Base-by-base conservation (phyloP, 1,139 yeast species). In the Kodamaea fungicola region DNA sequence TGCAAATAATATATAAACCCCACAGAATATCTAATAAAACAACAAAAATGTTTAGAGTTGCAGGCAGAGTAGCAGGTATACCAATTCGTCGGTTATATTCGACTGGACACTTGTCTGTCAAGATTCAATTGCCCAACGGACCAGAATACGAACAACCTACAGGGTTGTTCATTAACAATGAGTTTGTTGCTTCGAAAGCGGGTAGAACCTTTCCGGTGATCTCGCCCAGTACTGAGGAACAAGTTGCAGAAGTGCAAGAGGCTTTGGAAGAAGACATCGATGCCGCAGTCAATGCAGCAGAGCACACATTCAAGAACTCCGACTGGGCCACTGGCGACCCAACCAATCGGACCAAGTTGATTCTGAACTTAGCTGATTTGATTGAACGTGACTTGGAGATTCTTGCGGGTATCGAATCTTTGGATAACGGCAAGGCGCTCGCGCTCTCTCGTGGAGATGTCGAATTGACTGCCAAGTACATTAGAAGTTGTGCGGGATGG, bases 121-220 rank as follows among this genome's bases (percentile, higher is more conserved):
- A 63, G 25, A 60, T 83, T 44, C 76, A 69, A 8, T 71, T 82
- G 31, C 89, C 89, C 45, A 80, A 77, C 49, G 87, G 87, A 32
- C 47, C 64, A 26, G 67, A 45, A 28, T 50, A 49, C 37, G 67
- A 71, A 33, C 87, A 49, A 39, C 53, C 53, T 21, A 55, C 52
- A 8, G 54, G 54, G 24, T 44, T 50, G 35, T 50, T 50, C 42
- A 49, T 49, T 40, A 47, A 50, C 42, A 50, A 50, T 43, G 52
- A 50, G 37, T 50, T 50, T 27, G 49, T 47, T 13, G 37, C 40
- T 13, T 48, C 54, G 24, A 33, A 37, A 37, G 38, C 36, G 22
- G 43, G 41, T 27, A 39, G 47, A 34, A 46, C 46, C n/a, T 39
- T 50, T 38, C 37, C 36, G 12, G 50, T 47, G 7, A 33, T 46